These are phyloP conservation scores for Plantago ovata DNA, from an alignment of 257 asterid genomes.

Conservation along the genomic window DNA sequence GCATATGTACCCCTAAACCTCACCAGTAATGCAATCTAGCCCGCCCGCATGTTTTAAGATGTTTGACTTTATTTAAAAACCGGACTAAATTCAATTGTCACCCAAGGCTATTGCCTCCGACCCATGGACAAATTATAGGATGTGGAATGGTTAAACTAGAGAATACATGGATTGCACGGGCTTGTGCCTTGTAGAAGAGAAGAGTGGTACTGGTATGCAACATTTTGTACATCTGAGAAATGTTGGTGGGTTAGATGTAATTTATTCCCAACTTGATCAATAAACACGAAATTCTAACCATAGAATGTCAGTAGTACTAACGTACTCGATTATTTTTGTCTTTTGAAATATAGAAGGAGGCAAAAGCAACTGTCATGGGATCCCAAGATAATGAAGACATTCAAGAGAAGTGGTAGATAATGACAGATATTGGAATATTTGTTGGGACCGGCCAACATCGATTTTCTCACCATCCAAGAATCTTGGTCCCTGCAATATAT, in stretches of 20 bases:
- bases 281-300: background rate
- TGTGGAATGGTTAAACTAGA: too few relatives aligned
- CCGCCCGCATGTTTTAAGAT: too few relatives aligned
- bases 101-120: too few relatives aligned
- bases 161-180: too few relatives aligned
- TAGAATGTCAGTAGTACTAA: too few relatives aligned
- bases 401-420: constrained; percentile 38
- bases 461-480: constrained; percentile 39
- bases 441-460: constrained; percentile 36
- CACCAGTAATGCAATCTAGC: too few relatives aligned
- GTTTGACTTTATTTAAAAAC: too few relatives aligned
- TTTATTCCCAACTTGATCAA: background rate
- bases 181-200: too few relatives aligned
- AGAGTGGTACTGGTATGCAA: background rate
- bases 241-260: too few relatives aligned
- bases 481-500: constrained; percentile 20
- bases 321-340: constrained; percentile 6
- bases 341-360: constrained; percentile 17
- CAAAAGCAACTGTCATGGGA: constrained; percentile 28
- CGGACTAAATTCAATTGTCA: too few relatives aligned
- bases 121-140: too few relatives aligned
- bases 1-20: too few relatives aligned
- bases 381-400: constrained; percentile 32
- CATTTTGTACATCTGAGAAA: background rate
- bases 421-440: constrained; percentile 46